These are phyloP conservation scores for Gnaphalium uliginosum DNA, from an alignment of 129 eudicot species.

Conservation along the genomic window DNA sequence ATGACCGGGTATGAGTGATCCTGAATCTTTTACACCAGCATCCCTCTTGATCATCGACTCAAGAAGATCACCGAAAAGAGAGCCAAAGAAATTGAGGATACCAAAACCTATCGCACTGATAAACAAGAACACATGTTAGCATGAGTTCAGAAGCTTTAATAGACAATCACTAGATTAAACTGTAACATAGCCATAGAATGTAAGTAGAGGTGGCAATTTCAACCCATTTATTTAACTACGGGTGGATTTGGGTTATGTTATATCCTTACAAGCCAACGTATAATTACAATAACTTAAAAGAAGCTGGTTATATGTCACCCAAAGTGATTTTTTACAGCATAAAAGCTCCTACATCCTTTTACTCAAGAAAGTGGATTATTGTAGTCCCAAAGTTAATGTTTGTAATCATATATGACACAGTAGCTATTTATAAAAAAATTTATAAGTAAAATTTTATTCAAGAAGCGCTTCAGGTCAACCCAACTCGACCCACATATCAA, in stretches of 20 bases:
- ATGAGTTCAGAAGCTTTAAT: background rate
- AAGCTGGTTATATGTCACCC: background rate
- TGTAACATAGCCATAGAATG: background rate
- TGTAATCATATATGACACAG: background rate
- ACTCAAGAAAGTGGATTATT: background rate
- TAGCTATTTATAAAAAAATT: background rate
- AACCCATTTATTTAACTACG: background rate
- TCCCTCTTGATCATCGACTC: constrained; percentile 98
- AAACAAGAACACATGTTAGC: constrained; percentile 25
- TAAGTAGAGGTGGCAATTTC: background rate
- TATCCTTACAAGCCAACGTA: background rate
- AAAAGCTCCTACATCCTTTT: background rate
- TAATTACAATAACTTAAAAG: background rate
- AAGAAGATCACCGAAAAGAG: constrained; percentile 92
- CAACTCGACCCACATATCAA: background rate
- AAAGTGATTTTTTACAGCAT: background rate
- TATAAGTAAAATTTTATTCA: background rate
- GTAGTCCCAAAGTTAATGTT: background rate
- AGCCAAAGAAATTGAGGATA: constrained; percentile 77
- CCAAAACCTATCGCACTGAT: constrained; percentile 85
- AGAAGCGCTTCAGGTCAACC: background rate
- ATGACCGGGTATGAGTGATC: constrained; percentile 98
- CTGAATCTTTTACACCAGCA: constrained; percentile 99
- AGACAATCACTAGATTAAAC: background rate
- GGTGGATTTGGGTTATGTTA: background rate